A percentile compares a stretch with the other conserved stretches of the same genome.
These are phyloP conservation scores for Tolypocladium endophyticum DNA, from an alignment of 2,329 filamentous ascomycete genomes.

Conservation along the genomic window DNA sequence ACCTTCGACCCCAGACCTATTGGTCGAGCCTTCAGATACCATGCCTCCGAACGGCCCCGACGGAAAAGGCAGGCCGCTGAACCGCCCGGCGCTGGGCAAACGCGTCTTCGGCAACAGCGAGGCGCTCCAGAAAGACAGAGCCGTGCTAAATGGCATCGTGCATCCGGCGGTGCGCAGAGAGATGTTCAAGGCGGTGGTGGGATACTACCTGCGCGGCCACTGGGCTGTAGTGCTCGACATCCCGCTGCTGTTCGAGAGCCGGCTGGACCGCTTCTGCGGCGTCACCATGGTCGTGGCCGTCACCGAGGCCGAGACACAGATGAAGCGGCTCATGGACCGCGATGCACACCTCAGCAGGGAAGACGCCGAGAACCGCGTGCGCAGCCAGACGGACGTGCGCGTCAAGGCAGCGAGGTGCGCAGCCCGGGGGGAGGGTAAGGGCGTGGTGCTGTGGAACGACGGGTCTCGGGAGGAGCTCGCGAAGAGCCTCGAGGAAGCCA, in stretches of 20 bases:
- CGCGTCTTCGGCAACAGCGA: constrained; percentile 76
- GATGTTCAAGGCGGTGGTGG: constrained; percentile 67
- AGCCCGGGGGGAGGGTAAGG: constrained; percentile 51
- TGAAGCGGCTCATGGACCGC: constrained; percentile 62
- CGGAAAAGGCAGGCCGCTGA: constrained; percentile 63
- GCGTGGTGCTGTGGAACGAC: constrained; percentile 89
- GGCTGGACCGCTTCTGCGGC: constrained; percentile 77
- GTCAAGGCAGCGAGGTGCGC: constrained; percentile 71
- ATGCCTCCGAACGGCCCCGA: constrained; percentile 42
- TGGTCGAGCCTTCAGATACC: constrained; percentile 48
- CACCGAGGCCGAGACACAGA: constrained; percentile 68
- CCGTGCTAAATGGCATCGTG: constrained; percentile 77
- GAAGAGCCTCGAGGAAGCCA: constrained; percentile 53
- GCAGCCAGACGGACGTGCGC: constrained; percentile 76
- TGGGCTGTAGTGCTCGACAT: constrained; percentile 93
- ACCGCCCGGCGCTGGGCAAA: constrained; percentile 73
- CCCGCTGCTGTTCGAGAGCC: constrained; percentile 81
- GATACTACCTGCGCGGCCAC: constrained; percentile 60
- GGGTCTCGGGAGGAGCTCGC: constrained; percentile 59
- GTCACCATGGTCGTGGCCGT: constrained; percentile 82
- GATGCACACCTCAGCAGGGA: constrained; percentile 72
- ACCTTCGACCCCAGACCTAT: constrained; percentile 73
- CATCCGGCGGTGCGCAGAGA: constrained; percentile 80
- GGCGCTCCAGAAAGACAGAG: constrained; percentile 60
- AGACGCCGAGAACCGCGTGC: constrained; percentile 78